Evolutionary conservation across 75 land plant genomes (phyloP).

Genomic region (Cupressus sempervirens): DNA sequence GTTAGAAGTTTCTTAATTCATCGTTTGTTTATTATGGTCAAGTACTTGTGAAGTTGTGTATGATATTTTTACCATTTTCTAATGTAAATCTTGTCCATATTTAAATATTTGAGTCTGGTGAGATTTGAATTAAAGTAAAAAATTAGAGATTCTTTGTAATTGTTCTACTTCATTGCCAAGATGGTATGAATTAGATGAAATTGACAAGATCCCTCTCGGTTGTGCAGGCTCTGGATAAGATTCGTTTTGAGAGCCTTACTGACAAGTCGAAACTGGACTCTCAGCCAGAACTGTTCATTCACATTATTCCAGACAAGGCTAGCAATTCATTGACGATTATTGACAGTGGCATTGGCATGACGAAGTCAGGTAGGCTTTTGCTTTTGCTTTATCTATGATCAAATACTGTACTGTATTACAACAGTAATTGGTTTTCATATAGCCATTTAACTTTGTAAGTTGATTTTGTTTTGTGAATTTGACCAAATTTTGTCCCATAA

Average conservation of each 20-base stretch:
- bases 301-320: conserved; percentile 76
- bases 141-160: too few relatives aligned
- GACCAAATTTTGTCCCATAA: not conserved
- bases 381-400: not conserved
- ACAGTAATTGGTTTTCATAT: not conserved
- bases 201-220: not conserved
- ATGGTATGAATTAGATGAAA: not conserved
- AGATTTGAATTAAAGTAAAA: too few relatives aligned
- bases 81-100: too few relatives aligned
- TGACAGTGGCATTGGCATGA: conserved; percentile 86
- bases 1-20: too few relatives aligned
- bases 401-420: not conserved
- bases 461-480: not conserved
- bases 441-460: not conserved
- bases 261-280: conserved; percentile 68
- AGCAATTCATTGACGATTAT: conserved; percentile 65
- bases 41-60: too few relatives aligned
- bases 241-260: conserved; percentile 75
- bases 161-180: too few relatives aligned
- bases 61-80: too few relatives aligned
- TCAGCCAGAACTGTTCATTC: conserved; percentile 73
- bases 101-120: too few relatives aligned
- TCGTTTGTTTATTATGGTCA: too few relatives aligned
- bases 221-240: conserved; percentile 65
- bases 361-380: conserved; percentile 43